Conservation (phyloP, 139 green algal species). For the Haematococcus lacustris region DNA sequence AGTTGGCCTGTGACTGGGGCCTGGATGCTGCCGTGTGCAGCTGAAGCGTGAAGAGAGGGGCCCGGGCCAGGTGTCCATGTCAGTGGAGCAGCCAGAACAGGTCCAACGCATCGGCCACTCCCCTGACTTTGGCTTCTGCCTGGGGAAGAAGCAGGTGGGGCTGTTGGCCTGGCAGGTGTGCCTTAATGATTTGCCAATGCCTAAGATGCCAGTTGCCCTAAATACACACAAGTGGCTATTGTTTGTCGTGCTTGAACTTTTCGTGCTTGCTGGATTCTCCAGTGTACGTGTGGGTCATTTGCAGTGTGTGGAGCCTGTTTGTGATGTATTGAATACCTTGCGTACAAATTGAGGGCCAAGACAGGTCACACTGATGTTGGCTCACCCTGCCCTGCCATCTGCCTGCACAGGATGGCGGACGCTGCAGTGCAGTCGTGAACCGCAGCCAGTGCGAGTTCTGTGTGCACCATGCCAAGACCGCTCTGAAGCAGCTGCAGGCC, state of each 20-base stretch:
- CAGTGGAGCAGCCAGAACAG: slow-evolving; percentile 23
- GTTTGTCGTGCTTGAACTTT: no score
- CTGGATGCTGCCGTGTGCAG: no score
- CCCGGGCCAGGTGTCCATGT: slow-evolving; percentile 8
- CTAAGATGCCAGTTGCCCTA: no score
- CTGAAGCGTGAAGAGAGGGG: slow-evolving; percentile 13
- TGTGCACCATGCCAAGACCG: slow-evolving; percentile 14
- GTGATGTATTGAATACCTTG: not conserved
- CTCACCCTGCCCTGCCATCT: not conserved
- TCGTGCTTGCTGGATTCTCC: no score
- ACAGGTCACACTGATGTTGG: not conserved
- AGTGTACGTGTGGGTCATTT: no score
- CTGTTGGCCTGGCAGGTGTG: no score
- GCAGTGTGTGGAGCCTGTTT: not conserved
- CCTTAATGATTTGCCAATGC: no score
- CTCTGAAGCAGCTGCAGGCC: slow-evolving; percentile 1
- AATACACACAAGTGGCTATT: no score
- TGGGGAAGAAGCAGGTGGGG: slow-evolving; percentile 12
- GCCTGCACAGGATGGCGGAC: slow-evolving; percentile 18
- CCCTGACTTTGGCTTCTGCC: slow-evolving; percentile 22
- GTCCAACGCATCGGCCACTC: slow-evolving; percentile 13
- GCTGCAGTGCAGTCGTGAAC: slow-evolving; percentile 21
- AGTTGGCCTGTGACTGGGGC: no score
- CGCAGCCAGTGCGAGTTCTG: slow-evolving; percentile 31
- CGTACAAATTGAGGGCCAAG: not conserved